phyloP scores from a whole-genome alignment of 148 eudicot genomes.

The Amaranthus cruentus region DNA sequence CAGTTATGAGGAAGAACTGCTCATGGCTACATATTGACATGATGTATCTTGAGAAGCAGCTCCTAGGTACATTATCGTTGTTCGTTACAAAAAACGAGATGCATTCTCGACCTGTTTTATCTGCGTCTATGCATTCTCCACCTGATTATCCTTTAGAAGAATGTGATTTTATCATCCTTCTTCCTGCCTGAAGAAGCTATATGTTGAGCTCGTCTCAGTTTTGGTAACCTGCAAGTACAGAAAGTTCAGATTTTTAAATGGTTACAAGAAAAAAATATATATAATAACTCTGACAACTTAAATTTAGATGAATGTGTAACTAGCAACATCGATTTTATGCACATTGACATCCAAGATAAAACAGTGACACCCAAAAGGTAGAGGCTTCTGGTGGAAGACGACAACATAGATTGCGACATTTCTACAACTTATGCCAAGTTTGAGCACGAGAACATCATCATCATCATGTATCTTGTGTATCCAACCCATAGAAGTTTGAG shows the following conservation, averaged over 20 bases:
- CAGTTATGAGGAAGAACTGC: conserved; percentile 1
- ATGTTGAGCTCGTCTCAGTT: conserved; percentile 68
- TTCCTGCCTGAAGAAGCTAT: conserved; percentile 63
- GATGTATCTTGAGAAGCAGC: conserved; percentile 6
- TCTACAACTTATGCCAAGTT: background rate
- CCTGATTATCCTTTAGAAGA: background rate
- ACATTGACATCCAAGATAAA: background rate
- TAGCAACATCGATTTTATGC: too few relatives aligned
- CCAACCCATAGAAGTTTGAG: too few relatives aligned
- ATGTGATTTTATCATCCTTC: conserved; percentile 28
- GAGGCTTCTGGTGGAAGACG: background rate
- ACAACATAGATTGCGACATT: background rate
- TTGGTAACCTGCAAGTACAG: conserved; percentile 54
- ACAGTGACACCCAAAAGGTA: background rate
- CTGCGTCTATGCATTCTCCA: background rate
- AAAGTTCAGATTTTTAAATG: background rate
- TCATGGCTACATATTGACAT: conserved; percentile 18
- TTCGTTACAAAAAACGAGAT: background rate
- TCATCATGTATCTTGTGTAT: too few relatives aligned
- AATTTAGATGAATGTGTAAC: too few relatives aligned
- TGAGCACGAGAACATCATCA: too few relatives aligned
- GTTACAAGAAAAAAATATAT: background rate
- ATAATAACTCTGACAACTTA: too few relatives aligned
- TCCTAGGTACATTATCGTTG: background rate
- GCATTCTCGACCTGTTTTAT: background rate